A percentile compares a stretch with the other conserved stretches of the same genome.
Conservation (phyloP, 2,329 filamentous ascomycete species). For the Fusarium verrucosum region DNA sequence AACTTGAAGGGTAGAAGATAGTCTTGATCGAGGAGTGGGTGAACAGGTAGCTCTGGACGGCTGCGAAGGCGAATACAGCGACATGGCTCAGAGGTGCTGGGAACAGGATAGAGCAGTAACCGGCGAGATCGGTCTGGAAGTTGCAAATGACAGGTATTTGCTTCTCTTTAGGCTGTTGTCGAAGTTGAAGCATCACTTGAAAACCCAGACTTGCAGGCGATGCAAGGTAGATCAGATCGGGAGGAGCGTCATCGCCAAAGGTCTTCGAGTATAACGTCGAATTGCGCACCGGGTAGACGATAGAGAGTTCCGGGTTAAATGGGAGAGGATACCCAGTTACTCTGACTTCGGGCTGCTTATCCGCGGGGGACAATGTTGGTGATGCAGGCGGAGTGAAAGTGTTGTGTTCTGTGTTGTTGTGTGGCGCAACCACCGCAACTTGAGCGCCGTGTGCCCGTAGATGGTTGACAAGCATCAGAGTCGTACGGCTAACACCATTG, state of each 20-base stretch:
- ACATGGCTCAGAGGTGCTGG: constrained; percentile 68
- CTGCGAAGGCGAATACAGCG: constrained; percentile 68
- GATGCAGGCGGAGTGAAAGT: constrained; percentile 60
- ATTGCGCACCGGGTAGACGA: constrained; percentile 74
- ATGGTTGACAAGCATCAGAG: constrained; percentile 74
- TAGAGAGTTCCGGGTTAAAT: constrained; percentile 75
- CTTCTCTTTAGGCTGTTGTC: constrained; percentile 63
- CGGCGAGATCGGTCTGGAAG: constrained; percentile 76
- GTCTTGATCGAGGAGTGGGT: constrained; percentile 68
- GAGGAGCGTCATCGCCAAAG: constrained; percentile 60
- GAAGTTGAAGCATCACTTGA: constrained; percentile 74
- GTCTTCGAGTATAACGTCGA: constrained; percentile 68
- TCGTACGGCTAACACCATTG: constrained; percentile 78
- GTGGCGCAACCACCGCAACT: constrained; percentile 73
- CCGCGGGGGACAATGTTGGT: constrained; percentile 45
- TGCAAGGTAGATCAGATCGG: constrained; percentile 75
- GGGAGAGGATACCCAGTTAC: constrained; percentile 72
- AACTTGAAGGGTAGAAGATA: constrained; percentile 74
- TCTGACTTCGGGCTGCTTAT: constrained; percentile 61
- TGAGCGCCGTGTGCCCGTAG: constrained; percentile 70
- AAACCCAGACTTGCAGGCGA: constrained; percentile 76
- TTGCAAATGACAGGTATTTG: constrained; percentile 72
- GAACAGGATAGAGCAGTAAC: constrained; percentile 76
- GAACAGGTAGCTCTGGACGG: constrained; percentile 74
- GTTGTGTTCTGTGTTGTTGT: constrained; percentile 64